A percentile compares a stretch with the other conserved stretches of the same genome.
Conservation (phyloP, 805 yeast genomes). For the Candida verbasci region DNA sequence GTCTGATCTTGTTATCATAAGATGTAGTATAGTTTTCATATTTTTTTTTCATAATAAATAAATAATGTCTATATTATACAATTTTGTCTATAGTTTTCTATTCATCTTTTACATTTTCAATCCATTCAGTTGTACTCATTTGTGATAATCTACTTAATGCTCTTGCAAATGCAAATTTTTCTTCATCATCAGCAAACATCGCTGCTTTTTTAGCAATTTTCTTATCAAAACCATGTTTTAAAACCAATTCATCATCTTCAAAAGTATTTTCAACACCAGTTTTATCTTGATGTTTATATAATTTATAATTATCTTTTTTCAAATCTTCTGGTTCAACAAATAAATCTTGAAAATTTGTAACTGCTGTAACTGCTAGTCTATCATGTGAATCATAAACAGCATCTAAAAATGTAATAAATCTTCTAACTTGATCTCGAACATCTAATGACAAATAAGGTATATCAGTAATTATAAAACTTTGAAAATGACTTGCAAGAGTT, state of each 20-base stretch:
- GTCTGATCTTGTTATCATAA: too few species aligned
- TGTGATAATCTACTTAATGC: conserved; percentile 88
- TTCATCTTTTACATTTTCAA: conserved; percentile 41
- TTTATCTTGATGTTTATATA: conserved; percentile 38
- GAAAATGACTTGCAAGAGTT: conserved; percentile 70
- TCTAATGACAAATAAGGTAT: conserved; percentile 80
- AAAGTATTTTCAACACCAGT: conserved; percentile 34
- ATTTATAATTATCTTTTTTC: conserved; percentile 42
- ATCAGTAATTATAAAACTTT: conserved; percentile 83
- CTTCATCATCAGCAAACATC: conserved; percentile 90
- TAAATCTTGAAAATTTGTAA: conserved; percentile 75
- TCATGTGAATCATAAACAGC: conserved; percentile 93
- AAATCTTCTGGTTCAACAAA: conserved; percentile 78
- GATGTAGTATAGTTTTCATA: too few species aligned
- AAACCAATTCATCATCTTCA: conserved; percentile 59
- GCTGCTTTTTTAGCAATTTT: conserved; percentile 66
- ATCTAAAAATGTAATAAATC: conserved; percentile 92
- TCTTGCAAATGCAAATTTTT: conserved; percentile 93
- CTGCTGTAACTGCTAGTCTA: conserved; percentile 83
- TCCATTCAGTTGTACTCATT: conserved; percentile 94
- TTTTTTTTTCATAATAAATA: too few species aligned
- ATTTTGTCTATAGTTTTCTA: too few species aligned
- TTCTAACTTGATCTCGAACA: conserved; percentile 77
- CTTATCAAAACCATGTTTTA: conserved; percentile 73
- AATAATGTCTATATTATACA: too few species aligned